Evolutionary conservation across 768 basidiomycete genomes (phyloP), one percentile per base, ranked within the genome.

Genomic region (Podaxis sp.): DNA sequence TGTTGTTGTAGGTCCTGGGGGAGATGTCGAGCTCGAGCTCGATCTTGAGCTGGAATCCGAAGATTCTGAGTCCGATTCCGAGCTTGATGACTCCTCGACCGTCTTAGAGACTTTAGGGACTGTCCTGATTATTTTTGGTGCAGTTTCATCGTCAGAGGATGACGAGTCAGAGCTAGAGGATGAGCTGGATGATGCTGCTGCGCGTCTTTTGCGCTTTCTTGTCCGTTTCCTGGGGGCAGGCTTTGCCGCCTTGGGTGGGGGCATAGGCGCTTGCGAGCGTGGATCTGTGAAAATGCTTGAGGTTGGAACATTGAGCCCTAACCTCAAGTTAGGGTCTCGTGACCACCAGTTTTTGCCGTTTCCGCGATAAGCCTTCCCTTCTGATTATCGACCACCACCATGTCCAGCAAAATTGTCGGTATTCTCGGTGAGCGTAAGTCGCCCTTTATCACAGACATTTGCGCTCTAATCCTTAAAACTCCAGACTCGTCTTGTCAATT

Each of bases 181-280:
- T 20, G 80, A 83, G 0, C 75, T 75, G 1, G 79, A 80, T 1
- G 77, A 78, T 1, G 78, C 82, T 0, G 69, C 75, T 10, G 81
- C 75, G 56, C 83, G 79, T 77, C 84, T 77, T 66, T 85, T 85
- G 17, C 84, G 76, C 68, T 87, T 86, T 64, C 84, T 77, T 37
- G 73, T 78, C 54, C 84, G 72, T 72, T 82, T 84, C 67, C 81
- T 76, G 17, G 79, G 66, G 17, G 69, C 66, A 56, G 77, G 71
- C 8, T 72, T 71, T 63, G 72, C 72, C 10, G 74, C 74, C 62
- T 69, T 71, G 41, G 75, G 68, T 46, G 72, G 74, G n/a, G 62
- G 65, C 61, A 66, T 63, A 12, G 28, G 54, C 20, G 41, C 4
- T 51, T 56, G 22, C 24, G 12, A 30, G 11, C 4, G 48, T 11